A percentile compares a stretch with the other conserved stretches of the same genome.
phyloP scores from a whole-genome alignment of 805 yeast genomes.

The Hanseniaspora lindneri region DNA sequence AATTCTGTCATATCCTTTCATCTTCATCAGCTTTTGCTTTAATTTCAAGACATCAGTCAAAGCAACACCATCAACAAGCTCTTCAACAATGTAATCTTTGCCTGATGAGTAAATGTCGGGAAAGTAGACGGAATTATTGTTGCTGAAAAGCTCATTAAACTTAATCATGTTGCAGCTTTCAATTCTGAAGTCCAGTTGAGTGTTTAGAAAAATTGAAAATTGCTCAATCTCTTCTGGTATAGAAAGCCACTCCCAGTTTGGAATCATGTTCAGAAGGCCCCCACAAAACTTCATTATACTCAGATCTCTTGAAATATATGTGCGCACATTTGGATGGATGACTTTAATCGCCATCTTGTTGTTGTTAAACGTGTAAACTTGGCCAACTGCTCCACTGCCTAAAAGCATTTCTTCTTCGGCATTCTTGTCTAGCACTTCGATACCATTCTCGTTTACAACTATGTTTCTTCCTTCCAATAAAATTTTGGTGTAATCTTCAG shows the following conservation, averaged over 20 bases:
- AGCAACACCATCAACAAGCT: slow-evolving; percentile 60
- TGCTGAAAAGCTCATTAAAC: slow-evolving; percentile 38
- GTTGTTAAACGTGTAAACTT: slow-evolving; percentile 65
- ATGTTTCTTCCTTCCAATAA: slow-evolving; percentile 36
- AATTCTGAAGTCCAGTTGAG: slow-evolving; percentile 79
- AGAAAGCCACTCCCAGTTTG: slow-evolving; percentile 96
- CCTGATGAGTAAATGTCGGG: slow-evolving; percentile 54
- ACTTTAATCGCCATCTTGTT: slow-evolving; percentile 68
- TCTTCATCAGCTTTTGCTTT: slow-evolving; percentile 18
- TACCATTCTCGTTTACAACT: background rate
- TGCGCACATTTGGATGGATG: slow-evolving; percentile 75
- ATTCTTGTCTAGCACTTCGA: slow-evolving; percentile 21
- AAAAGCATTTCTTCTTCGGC: slow-evolving; percentile 56
- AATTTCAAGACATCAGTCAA: slow-evolving; percentile 56
- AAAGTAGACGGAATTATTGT: slow-evolving; percentile 4
- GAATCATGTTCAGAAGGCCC: slow-evolving; percentile 50
- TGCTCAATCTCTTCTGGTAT: slow-evolving; percentile 89
- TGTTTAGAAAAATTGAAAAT: slow-evolving; percentile 70
- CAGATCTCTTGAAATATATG: slow-evolving; percentile 65
- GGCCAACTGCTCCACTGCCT: slow-evolving; percentile 98
- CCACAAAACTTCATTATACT: slow-evolving; percentile 79
- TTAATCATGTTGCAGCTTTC: slow-evolving; percentile 71
- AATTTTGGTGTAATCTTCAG: slow-evolving; percentile 22
- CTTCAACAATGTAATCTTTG: slow-evolving; percentile 61
- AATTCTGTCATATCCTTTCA: background rate